Conservation (phyloP, 257 asterid genomes). For the Thymus quinquecostatus region DNA sequence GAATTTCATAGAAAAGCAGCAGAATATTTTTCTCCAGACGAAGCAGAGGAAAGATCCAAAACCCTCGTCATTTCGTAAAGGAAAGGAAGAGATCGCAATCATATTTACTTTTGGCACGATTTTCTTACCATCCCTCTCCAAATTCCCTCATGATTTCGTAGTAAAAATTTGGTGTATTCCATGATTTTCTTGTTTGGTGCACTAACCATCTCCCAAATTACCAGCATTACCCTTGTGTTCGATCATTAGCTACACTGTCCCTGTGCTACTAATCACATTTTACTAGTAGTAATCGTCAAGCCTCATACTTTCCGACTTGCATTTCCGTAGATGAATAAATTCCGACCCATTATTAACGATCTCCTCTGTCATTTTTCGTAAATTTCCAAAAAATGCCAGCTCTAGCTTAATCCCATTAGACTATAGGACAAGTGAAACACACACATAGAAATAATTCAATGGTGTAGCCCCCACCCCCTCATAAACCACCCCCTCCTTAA, state of each 20-base stretch:
- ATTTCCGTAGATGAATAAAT: no score
- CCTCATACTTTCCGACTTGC: background rate
- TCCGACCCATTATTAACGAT: constrained; percentile 4
- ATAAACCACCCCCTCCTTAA: constrained; percentile 35
- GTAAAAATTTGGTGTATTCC: constrained; percentile 8
- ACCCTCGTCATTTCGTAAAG: no score
- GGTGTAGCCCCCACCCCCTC: constrained; percentile 49
- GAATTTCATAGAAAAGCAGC: no score
- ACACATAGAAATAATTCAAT: background rate
- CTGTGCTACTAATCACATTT: background rate
- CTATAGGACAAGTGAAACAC: background rate
- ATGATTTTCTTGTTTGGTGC: constrained; percentile 35
- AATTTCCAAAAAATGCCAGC: constrained; percentile 33
- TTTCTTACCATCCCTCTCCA: no score
- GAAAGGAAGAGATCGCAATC: no score
- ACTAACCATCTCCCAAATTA: constrained; percentile 26
- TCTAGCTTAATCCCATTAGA: constrained; percentile 4
- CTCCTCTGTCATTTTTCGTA: constrained; percentile 36
- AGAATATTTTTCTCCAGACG: no score
- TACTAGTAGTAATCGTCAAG: constrained; percentile 9
- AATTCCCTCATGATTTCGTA: no score
- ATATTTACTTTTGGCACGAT: no score
- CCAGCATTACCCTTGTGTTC: constrained; percentile 28
- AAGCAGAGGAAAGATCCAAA: no score
- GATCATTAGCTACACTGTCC: background rate